Evolutionary conservation across 495 filamentous ascomycete species (phyloP), one percentile per base, ranked within the genome.

Genomic region (Daldinia concentrica): DNA sequence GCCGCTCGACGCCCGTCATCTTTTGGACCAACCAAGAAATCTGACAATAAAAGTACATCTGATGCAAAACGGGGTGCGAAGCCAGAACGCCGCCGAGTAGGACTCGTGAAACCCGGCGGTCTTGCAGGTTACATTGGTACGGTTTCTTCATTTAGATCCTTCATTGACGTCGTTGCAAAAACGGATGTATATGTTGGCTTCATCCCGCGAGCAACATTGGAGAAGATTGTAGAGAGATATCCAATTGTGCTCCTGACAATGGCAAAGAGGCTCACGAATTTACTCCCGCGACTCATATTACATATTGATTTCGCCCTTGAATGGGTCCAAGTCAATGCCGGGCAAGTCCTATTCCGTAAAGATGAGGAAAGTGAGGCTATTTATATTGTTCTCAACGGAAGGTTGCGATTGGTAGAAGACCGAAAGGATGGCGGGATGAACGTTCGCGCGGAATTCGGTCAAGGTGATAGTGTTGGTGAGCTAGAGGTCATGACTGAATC

Each of bases 151-250:
- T 95, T 97, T 75, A 86, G 95, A 30, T 98, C 96, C 0, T 97
- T 98, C 77, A 94, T 97, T 24, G 95, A 98, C 75, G 94, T 99
- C 7, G 90, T 94, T 37, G 95, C 95, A 8, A 98, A 98, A 82
- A 98, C 96, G 2, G 96, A 99, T 82, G 95, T 98, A 30, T 98
- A 98, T 76, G 96, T 98, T 34, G 95, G 95, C 15, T 99, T 99
- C 74, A 86, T 99, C 5, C 94, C 95, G 0, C 84, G 94, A 45
- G 85, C 88, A 2, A 93, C 94, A 2, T 85, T 99, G 50, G 95
- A 99, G 73, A 88, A 93, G 65, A 92, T 98, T 55, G 93, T 97
- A 2, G 95, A 99, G 62, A 89, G 88, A 68, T 93, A 97, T 71
- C 95, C 95, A 0, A 92, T 98, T 62, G 92, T 98, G 4, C 83